phyloP scores from a whole-genome alignment of 2,329 filamentous ascomycete species.

The Xylaria polymorpha region DNA sequence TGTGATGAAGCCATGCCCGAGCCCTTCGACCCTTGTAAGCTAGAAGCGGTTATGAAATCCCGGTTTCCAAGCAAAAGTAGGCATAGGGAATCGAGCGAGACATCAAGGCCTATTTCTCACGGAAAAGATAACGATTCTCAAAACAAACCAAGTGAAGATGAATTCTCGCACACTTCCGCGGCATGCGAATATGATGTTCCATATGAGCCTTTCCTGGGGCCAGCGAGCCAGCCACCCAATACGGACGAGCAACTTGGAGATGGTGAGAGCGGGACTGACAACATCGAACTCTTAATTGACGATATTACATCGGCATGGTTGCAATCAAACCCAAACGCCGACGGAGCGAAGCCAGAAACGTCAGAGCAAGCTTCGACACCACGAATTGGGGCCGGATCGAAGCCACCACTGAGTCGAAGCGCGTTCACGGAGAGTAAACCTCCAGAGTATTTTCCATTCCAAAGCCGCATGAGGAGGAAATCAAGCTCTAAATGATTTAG shows the following conservation, averaged over 20 bases:
- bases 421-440: slow-evolving; percentile 36
- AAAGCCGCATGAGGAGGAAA: slow-evolving; percentile 10
- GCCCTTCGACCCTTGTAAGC: slow-evolving; percentile 34
- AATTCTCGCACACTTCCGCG: not conserved
- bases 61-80: not conserved
- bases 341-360: not conserved
- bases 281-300: slow-evolving; percentile 7
- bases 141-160: not conserved
- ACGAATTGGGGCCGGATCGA: slow-evolving; percentile 44
- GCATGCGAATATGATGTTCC: not conserved
- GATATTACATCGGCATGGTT: slow-evolving; percentile 3
- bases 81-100: not conserved
- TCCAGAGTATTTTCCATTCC: slow-evolving; percentile 41
- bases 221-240: slow-evolving; percentile 22
- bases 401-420: slow-evolving; percentile 45
- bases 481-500: not conserved
- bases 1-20: slow-evolving; percentile 31
- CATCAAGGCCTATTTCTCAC: not conserved
- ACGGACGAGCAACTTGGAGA: slow-evolving; percentile 24
- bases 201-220: not conserved
- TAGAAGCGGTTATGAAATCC: slow-evolving; percentile 25
- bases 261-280: not conserved
- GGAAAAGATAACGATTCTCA: not conserved
- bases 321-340: not conserved
- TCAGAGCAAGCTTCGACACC: slow-evolving; percentile 31